Evolutionary conservation across 1,284 basidiomycete genomes (phyloP), one percentile per base, ranked within the genome.

Genomic region (Cryptococcus sp.): DNA sequence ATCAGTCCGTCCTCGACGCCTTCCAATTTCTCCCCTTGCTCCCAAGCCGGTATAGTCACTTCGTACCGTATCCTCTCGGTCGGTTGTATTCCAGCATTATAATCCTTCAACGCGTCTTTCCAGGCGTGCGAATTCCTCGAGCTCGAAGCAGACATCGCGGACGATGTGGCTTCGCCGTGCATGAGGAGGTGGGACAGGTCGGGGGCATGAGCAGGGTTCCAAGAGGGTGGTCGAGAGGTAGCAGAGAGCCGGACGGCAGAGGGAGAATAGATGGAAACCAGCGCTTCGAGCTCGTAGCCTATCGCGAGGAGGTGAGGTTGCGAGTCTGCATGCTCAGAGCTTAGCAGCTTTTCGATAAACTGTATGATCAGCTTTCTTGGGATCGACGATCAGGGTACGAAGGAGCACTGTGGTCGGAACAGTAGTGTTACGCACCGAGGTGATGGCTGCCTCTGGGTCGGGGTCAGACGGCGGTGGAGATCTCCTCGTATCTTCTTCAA

Each of bases 211-310:
- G n/a, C 18, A 31, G 26, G 14, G 19, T 28, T 14, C 23, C 16
- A 50, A 2, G 54, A 52, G 3, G 60, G 21, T 3, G 58, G 56
- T 2, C 58, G 51, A 9, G 65, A 55, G 10, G 60, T 35, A 19
- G 54, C 45, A 12, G 48, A 52, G 9, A 70, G 62, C 12, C 57
- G 55, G 43, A 90, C 75, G 6, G 82, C 74, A 24, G 79, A 74
- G 14, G 84, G 80, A 26, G 86, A 85, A 62, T 91, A 92, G 63
- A 93, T 93, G 14, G 87, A 86, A 60, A 82, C 81, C 5, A 93
- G 76, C 16, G 87, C 87, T 85, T 72, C 72, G 41, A 74, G 65
- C 56, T 74, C 72, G 52, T 65, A 61, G 0, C 67, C 68, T 22
- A 65, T 62, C 0, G 69, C 57, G 1, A 54, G 31, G 32, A 62